Evolutionary conservation across 441 rosid species (phyloP).

Genomic region (Pelargonium myrrhifolium): DNA sequence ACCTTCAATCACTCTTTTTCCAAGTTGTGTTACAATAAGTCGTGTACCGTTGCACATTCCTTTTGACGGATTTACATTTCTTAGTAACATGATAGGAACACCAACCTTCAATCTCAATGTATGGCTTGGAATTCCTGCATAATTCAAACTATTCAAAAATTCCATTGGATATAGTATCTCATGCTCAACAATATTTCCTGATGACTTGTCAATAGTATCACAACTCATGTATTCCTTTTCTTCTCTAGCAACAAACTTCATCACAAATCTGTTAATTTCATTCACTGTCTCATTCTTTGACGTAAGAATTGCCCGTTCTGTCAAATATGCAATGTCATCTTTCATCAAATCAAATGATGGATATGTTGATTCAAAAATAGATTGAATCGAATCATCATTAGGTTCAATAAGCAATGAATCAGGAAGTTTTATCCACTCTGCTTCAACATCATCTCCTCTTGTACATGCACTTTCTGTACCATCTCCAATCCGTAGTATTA

Average conservation of each 20-base stretch:
- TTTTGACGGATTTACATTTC: conserved; percentile 1
- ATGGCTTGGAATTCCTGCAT: not conserved
- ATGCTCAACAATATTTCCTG: not conserved
- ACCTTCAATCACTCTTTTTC: not conserved
- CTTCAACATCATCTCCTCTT: not conserved
- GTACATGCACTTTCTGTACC: not conserved
- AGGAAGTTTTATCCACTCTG: not conserved
- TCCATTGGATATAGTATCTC: not conserved
- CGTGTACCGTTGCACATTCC: conserved; percentile 14
- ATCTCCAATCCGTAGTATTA: conserved; percentile 1
- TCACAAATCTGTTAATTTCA: not conserved
- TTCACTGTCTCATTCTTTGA: conserved; percentile 4
- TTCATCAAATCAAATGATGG: not conserved
- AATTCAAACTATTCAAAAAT: not conserved
- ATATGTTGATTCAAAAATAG: not conserved
- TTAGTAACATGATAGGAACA: not conserved
- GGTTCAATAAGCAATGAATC: not conserved
- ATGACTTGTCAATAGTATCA: not conserved
- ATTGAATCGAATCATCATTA: not conserved
- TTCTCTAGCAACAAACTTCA: not conserved
- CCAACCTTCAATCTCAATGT: not conserved
- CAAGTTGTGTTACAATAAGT: not conserved
- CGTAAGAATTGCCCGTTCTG: not conserved
- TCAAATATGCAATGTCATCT: not conserved
- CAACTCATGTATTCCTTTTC: not conserved